A percentile compares a stretch with the other conserved stretches of the same genome.
phyloP scores from a whole-genome alignment of 2,329 filamentous ascomycete species.

The Diaporthe longicolla region DNA sequence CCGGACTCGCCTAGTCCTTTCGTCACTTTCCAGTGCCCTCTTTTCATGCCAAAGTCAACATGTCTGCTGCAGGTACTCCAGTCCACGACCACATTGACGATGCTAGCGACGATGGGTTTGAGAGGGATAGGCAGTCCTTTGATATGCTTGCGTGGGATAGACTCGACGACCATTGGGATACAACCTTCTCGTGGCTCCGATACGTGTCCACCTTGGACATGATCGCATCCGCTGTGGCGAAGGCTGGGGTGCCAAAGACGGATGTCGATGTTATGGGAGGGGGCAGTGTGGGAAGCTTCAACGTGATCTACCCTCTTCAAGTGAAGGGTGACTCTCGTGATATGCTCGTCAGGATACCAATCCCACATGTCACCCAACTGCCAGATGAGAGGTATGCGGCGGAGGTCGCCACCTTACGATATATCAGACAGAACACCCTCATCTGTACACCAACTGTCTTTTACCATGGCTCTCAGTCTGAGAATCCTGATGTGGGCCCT shows the following conservation, averaged over 20 bases:
- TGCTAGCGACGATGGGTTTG: background rate
- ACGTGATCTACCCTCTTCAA: slow-evolving; percentile 41
- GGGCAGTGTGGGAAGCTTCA: slow-evolving; percentile 42
- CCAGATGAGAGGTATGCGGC: slow-evolving; percentile 41
- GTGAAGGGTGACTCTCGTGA: slow-evolving; percentile 34
- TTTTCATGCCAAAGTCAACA: background rate
- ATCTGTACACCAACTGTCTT: slow-evolving; percentile 38
- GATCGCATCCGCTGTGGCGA: slow-evolving; percentile 2
- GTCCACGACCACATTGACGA: background rate
- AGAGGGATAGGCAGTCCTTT: slow-evolving; percentile 19
- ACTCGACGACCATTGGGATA: slow-evolving; percentile 22
- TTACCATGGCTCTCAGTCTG: slow-evolving; percentile 35
- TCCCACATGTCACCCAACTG: slow-evolving; percentile 42
- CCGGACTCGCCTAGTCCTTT: background rate
- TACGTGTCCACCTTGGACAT: slow-evolving; percentile 1
- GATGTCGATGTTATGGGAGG: slow-evolving; percentile 31
- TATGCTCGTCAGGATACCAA: slow-evolving; percentile 41
- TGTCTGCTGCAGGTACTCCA: background rate
- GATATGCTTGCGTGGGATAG: slow-evolving; percentile 41
- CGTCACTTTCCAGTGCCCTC: background rate
- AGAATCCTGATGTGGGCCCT: slow-evolving; percentile 47
- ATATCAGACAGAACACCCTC: slow-evolving; percentile 28
- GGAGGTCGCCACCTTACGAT: slow-evolving; percentile 41
- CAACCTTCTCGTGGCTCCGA: slow-evolving; percentile 31
- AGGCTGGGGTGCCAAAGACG: slow-evolving; percentile 11